These are phyloP conservation scores for Aspergillus conjunctus DNA, from an alignment of 495 filamentous ascomycete genomes.

Conservation along the genomic window DNA sequence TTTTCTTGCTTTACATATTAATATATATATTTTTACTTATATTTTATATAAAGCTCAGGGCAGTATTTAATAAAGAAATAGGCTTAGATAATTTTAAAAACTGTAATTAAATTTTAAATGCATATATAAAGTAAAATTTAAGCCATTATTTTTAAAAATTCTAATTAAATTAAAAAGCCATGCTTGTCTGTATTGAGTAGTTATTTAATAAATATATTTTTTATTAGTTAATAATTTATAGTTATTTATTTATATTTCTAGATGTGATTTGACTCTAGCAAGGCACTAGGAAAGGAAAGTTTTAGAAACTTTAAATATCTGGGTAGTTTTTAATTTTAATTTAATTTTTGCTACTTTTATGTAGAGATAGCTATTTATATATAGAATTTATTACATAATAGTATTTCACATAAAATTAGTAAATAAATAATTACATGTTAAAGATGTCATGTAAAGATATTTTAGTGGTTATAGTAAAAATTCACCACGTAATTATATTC, in stretches of 20 bases:
- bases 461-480: too few species aligned
- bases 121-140: constrained; percentile 12
- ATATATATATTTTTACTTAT: constrained; percentile 10
- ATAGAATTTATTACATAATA: too few species aligned
- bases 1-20: constrained; percentile 5
- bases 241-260: constrained; percentile 16
- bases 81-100: constrained; percentile 8
- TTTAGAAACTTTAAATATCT: constrained; percentile 6
- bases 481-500: too few species aligned
- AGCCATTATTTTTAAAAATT: constrained; percentile 19
- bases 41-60: constrained; percentile 9
- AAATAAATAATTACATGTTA: too few species aligned
- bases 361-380: too few species aligned
- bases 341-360: too few species aligned
- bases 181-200: constrained; percentile 17
- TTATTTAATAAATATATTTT: constrained; percentile 17
- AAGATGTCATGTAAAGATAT: too few species aligned
- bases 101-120: constrained; percentile 1
- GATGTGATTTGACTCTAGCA: constrained; percentile 6
- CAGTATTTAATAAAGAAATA: too few species aligned
- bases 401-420: too few species aligned
- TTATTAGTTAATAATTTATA: constrained; percentile 17
- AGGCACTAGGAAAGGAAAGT: constrained; percentile 3
- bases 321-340: neutral
- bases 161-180: constrained; percentile 17